These are phyloP conservation scores for Haberlea rhodopensis DNA, from an alignment of 257 asterid species.

Conservation along the genomic window DNA sequence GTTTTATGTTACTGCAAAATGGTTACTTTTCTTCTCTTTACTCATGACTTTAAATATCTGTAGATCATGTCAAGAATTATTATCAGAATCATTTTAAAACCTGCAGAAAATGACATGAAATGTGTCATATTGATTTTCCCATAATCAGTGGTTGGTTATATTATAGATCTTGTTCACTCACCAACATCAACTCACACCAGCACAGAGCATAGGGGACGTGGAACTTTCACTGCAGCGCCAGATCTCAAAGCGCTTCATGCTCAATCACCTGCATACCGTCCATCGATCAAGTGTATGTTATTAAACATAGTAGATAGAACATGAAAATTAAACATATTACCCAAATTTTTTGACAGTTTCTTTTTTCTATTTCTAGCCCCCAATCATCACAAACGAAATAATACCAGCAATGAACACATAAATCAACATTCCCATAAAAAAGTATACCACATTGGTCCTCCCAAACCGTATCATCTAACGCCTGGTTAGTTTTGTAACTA, in stretches of 20 bases:
- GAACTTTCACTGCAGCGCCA: constrained; percentile 27
- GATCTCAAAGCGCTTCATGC: constrained; percentile 30
- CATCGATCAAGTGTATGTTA: constrained; percentile 36
- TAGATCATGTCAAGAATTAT: not conserved
- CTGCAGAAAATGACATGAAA: not conserved
- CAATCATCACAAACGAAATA: constrained; percentile 25
- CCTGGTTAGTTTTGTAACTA: constrained; percentile 35
- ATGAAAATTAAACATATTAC: not conserved
- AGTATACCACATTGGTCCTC: constrained; percentile 39
- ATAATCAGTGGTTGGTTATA: not conserved
- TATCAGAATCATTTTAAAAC: not conserved
- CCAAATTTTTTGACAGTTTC: constrained; percentile 3
- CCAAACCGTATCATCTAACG: constrained; percentile 34
- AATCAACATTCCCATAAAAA: constrained; percentile 38
- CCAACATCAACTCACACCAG: constrained; percentile 21
- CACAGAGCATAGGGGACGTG: constrained; percentile 10
- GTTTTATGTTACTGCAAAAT: constrained; percentile 24
- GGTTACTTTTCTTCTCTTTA: constrained; percentile 29
- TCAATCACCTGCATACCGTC: constrained; percentile 30
- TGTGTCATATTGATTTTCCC: not conserved
- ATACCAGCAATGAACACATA: constrained; percentile 32
- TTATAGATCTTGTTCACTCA: constrained; percentile 20
- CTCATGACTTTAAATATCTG: not conserved
- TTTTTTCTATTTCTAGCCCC: constrained; percentile 34
- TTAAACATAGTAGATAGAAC: not conserved